Percentiles rank a stretch among this genome's conserved stretches.
Conservation (phyloP, 495 filamentous ascomycete genomes). For the Extremus antarcticus region DNA sequence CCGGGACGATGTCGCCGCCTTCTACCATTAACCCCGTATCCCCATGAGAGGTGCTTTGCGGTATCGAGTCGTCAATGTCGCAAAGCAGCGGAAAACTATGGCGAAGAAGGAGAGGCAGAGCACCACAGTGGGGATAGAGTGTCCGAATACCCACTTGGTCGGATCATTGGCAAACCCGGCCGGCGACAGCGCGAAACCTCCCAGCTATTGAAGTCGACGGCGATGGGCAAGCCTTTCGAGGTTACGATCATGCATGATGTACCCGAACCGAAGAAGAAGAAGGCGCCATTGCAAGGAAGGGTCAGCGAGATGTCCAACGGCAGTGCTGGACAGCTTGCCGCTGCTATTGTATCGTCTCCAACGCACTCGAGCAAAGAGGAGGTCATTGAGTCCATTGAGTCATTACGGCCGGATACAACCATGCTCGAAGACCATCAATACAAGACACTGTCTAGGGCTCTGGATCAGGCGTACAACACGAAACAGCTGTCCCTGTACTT, state of each 20-base stretch:
- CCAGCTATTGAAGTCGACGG: constrained; percentile 4
- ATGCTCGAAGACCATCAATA: constrained; percentile 5
- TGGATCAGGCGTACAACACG: constrained; percentile 8
- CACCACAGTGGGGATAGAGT: not conserved
- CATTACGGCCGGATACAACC: constrained; percentile 6
- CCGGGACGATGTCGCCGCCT: not conserved
- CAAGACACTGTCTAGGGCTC: not conserved
- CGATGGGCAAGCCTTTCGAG: constrained; percentile 17
- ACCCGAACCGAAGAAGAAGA: not conserved
- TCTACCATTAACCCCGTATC: not conserved
- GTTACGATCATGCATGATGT: constrained; percentile 19
- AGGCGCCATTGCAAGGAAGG: not conserved
- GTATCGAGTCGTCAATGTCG: not conserved
- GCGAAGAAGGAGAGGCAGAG: not conserved
- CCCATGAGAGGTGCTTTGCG: not conserved
- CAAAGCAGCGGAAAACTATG: not conserved
- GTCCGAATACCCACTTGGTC: constrained; percentile 10
- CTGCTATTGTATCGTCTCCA: not conserved
- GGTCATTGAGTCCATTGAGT: constrained; percentile 13
- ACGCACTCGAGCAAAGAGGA: not conserved
- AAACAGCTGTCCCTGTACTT: constrained; percentile 9
- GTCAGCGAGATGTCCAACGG: not conserved
- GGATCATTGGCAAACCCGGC: constrained; percentile 16
- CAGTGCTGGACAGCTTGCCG: not conserved
- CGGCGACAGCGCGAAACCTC: constrained; percentile 10